A percentile compares a stretch with the other conserved stretches of the same genome.
phyloP scores from a whole-genome alignment of 2,329 filamentous ascomycete species.

The Gnomoniopsis smithogilvyi region DNA sequence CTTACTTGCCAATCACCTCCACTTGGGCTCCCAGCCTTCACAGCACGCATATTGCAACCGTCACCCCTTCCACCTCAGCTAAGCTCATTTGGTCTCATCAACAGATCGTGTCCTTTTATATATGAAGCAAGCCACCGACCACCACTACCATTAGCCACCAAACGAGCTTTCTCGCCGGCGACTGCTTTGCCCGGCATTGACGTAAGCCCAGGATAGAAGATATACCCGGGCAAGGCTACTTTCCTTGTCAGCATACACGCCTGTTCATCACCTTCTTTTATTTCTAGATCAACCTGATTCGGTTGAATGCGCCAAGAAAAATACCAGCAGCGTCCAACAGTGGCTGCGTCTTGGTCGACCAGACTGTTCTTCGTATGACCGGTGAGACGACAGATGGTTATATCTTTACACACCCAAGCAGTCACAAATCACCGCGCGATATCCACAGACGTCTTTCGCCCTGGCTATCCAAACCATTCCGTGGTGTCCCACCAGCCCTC shows the following conservation, averaged over 20 bases:
- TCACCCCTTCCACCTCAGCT: constrained; percentile 23
- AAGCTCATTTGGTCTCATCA: constrained; percentile 26
- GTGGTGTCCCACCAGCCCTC: constrained; percentile 20
- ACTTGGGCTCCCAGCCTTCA: constrained; percentile 22
- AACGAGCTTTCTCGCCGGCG: not conserved
- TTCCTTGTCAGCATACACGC: not conserved
- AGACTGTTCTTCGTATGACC: constrained; percentile 14
- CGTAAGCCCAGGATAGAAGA: constrained; percentile 5
- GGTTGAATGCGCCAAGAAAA: not conserved
- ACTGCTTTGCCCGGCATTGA: not conserved
- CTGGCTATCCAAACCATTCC: constrained; percentile 24
- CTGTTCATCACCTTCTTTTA: not conserved
- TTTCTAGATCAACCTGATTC: not conserved
- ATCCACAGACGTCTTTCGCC: constrained; percentile 17
- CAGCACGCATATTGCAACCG: constrained; percentile 13
- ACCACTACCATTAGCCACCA: constrained; percentile 20
- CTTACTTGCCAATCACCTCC: constrained; percentile 23
- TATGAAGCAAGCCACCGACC: constrained; percentile 13
- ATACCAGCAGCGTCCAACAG: not conserved
- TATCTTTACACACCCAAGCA: constrained; percentile 7
- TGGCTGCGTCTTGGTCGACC: constrained; percentile 2
- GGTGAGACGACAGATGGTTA: constrained; percentile 10
- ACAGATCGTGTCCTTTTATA: constrained; percentile 16
- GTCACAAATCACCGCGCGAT: constrained; percentile 14
- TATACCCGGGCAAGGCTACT: not conserved